Base-by-base conservation (phyloP, 768 basidiomycete species). In the Mycena pura region DNA sequence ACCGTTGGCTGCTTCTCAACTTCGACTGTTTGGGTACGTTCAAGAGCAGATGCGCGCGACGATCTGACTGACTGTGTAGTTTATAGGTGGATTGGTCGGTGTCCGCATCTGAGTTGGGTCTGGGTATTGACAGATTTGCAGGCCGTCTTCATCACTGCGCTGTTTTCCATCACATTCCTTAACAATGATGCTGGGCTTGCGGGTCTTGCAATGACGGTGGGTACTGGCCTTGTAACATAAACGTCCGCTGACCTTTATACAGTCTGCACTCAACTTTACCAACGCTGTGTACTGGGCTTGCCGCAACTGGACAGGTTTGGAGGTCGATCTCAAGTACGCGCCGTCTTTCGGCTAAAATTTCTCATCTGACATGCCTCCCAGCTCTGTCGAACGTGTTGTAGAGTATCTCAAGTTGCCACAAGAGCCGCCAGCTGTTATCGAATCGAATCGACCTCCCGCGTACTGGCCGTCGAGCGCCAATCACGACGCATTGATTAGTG, bases 361-460 rank as follows among this genome's bases (percentile, higher is more conserved):
- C 15, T 51, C 24, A 6, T 29, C 28, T 47, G 11, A 28, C 17
- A 51, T 13, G 17, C 13, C 39, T n/a, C 6, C 17, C 53, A 92
- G 91, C 77, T 89, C 92, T 13, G 92, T 96, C 10, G 94, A 97
- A 72, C 91, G 95, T 60, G 83, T 96, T 15, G 86, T 93, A 9
- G 95, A 96, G 79, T 96, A 95, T 78, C 85, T 96, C 21, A 86
- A 92, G 53, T 81, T 96, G 7, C 93, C 93, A 0, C 92, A 93
- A 71, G 94, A 96, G 70, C 90, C 95, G 0, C 86, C 92, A 5
- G 80, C 88, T 0, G 69, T 90, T 60, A 88, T 95, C 47, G 88
- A 93, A 64, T 82, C 83, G 0, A 83, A 82, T 56, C 84, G 92
- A 9, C 89, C 88, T 3, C 95, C 95, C 1, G 95, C 95, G 0